These are phyloP conservation scores for Fusarium zealandicum DNA, from an alignment of 2,329 filamentous ascomycete genomes.

Conservation along the genomic window DNA sequence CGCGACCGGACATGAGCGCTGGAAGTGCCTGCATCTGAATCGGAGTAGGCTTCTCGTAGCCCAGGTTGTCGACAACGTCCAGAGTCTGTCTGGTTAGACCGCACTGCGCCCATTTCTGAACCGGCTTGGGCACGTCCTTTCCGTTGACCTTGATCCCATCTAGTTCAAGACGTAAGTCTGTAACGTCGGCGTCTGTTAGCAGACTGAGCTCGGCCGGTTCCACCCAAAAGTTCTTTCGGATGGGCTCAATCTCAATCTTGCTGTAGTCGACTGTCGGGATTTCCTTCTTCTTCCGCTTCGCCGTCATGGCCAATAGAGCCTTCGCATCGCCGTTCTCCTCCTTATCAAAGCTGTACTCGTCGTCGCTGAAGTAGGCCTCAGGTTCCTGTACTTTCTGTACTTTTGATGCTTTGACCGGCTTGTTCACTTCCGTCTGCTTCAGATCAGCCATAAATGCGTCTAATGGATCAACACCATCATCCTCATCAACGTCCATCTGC, in stretches of 20 bases:
- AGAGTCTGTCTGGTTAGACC: conserved; percentile 86
- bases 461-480: conserved; percentile 83
- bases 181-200: conserved; percentile 85
- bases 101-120: conserved; percentile 96
- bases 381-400: conserved; percentile 70
- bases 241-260: conserved; percentile 83
- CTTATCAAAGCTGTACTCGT: conserved; percentile 69
- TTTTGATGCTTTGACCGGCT: conserved; percentile 39
- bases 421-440: conserved; percentile 60
- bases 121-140: conserved; percentile 87
- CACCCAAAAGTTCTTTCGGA: conserved; percentile 94
- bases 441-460: conserved; percentile 95
- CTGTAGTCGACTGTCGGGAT: conserved; percentile 86
- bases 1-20: conserved; percentile 92
- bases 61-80: conserved; percentile 81
- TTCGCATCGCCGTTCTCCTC: conserved; percentile 57
- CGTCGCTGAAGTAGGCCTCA: conserved; percentile 87
- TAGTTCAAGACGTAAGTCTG: conserved; percentile 81
- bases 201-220: conserved; percentile 84
- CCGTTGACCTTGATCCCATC: conserved; percentile 96
- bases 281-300: conserved; percentile 90
- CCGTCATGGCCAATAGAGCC: conserved; percentile 60
- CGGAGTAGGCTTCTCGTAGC: conserved; percentile 87
- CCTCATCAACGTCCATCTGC: conserved; percentile 64
- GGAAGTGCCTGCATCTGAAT: conserved; percentile 97